A percentile compares a stretch with the other conserved stretches of the same genome.
These are phyloP conservation scores for Glycine tomentella DNA, from an alignment of 306 rosid species.

Conservation along the genomic window DNA sequence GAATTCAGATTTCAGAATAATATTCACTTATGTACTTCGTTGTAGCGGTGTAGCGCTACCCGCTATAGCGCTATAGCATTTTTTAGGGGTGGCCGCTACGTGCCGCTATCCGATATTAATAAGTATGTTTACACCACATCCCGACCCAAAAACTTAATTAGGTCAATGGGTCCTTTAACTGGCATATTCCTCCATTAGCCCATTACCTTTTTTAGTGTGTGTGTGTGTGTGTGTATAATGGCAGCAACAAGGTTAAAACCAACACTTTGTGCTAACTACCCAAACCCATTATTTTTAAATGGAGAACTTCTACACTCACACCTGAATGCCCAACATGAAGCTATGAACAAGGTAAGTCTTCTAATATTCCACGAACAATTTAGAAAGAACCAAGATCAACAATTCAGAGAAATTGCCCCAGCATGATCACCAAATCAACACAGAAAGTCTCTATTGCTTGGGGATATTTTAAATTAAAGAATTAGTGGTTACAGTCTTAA, in stretches of 20 bases:
- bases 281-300: neutral
- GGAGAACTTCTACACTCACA: neutral
- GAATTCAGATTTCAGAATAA: too few relatives aligned
- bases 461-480: conserved; percentile 2
- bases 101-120: too few relatives aligned
- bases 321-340: neutral
- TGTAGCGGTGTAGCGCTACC: too few relatives aligned
- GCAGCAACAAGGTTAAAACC: too few relatives aligned
- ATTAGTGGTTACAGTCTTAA: neutral
- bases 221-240: too few relatives aligned
- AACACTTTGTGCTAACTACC: too few relatives aligned
- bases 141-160: neutral
- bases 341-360: neutral
- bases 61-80: too few relatives aligned
- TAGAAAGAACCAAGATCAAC: conserved; percentile 5
- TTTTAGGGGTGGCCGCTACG: too few relatives aligned
- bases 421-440: conserved; percentile 4
- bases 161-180: neutral
- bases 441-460: neutral
- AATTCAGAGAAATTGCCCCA: neutral
- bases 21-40: too few relatives aligned
- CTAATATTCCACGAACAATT: neutral
- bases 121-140: too few relatives aligned
- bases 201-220: neutral
- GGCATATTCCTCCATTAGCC: neutral